Evolutionary conservation across 768 basidiomycete species (phyloP), one percentile per base, ranked within the genome.

Genomic region (Serendipita sp.): DNA sequence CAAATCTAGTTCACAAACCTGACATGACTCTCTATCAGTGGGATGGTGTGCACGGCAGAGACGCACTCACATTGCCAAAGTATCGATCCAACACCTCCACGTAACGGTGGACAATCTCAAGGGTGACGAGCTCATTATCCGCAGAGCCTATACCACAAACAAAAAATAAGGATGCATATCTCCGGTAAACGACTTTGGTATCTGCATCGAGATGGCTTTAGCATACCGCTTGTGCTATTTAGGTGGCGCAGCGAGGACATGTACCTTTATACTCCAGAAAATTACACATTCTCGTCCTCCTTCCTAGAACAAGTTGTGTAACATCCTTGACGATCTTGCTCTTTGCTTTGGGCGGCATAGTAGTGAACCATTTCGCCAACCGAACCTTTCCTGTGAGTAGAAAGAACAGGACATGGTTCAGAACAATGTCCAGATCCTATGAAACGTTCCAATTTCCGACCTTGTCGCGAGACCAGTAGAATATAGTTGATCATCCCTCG

Each of bases 141-240:
- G 76, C 76, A 37, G 83, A 81, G 60, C 84, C 81, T 67, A 97
- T 86, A 53, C 90, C 92, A 68, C 85, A 87, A 47, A 98, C 86
- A 75, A 98, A 98, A 81, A 93, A 97, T 38, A 98, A 76, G 8
- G 92, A 94, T 5, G 94, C 94, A 70, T 98, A 98, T 72, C 94
- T 85, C 53, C 92, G 81, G 76, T 98, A 98, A 28, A 96, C 88
- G 66, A 98, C 85, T 79, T 95, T 87, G 58, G 85, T 81, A 69
- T 87, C 86, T 87, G 72, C 13, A 24, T 41, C 13, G 41, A 41
- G 41, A 16, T 41, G 41, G 13, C 24, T 24, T 18, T 5, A 51
- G 48, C 48, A n/a, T 51, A n/a, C 8, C 30, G 48, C 5, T 18
- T 8, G 48, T 5, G 8, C 48, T 32, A n/a, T 32, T 5, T 51